Conservation (phyloP, 495 filamentous ascomycete genomes). For the Penicillium silybi region DNA sequence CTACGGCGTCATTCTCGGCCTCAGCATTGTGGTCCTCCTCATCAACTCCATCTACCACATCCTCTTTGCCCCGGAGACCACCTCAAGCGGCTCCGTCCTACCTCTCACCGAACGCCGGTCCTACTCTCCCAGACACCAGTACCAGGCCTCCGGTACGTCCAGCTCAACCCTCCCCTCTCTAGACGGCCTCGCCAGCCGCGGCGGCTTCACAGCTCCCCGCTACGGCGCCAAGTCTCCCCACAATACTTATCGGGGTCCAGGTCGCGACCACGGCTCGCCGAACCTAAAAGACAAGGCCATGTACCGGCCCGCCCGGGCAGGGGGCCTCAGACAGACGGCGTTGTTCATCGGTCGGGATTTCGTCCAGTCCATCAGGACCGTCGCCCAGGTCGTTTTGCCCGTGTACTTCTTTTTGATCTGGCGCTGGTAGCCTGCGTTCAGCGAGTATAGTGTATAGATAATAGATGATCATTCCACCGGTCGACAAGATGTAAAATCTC, state of each 20-base stretch:
- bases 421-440: conserved; percentile 39
- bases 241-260: conserved; percentile 26
- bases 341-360: conserved; percentile 23
- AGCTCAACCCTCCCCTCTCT: conserved; percentile 33
- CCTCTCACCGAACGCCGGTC: conserved; percentile 34
- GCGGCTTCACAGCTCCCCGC: conserved; percentile 21
- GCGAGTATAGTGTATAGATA: conserved; percentile 18
- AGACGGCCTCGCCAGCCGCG: conserved; percentile 33
- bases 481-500: background rate
- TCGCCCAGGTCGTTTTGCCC: conserved; percentile 41
- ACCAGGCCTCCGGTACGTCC: conserved; percentile 35
- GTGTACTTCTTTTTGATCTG: conserved; percentile 53
- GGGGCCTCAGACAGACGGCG: conserved; percentile 8
- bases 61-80: conserved; percentile 14
- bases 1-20: conserved; percentile 60
- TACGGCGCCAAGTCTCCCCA: conserved; percentile 21
- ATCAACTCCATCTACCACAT: conserved; percentile 55
- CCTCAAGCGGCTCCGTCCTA: conserved; percentile 25
- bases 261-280: conserved; percentile 15
- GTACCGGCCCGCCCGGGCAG: conserved; percentile 11
- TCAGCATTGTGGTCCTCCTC: conserved; percentile 58
- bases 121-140: conserved; percentile 15
- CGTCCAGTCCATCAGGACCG: conserved; percentile 27
- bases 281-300: conserved; percentile 22
- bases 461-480: background rate